phyloP scores from a whole-genome alignment of 208 protist species.

The Kentomonas sorsogonicus region DNA sequence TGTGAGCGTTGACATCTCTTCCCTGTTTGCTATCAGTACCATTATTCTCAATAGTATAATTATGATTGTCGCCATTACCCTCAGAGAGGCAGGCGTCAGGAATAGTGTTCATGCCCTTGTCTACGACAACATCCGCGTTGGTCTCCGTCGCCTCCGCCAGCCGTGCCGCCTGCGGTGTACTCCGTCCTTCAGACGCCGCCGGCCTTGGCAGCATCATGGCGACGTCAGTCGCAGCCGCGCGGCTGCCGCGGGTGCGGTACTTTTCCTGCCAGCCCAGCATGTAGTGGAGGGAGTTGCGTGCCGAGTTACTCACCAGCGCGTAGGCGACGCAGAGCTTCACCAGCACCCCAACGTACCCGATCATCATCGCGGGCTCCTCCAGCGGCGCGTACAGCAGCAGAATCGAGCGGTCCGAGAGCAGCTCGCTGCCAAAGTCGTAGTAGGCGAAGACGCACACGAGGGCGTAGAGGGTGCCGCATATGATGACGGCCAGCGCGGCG shows the following conservation, averaged over 20 bases:
- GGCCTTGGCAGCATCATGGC: too few species aligned
- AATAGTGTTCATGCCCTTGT: too few species aligned
- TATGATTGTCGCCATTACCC: too few species aligned
- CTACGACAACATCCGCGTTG: too few species aligned
- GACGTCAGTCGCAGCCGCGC: too few species aligned
- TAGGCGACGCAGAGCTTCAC: conserved; percentile 53
- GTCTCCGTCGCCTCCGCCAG: too few species aligned
- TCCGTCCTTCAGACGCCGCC: too few species aligned
- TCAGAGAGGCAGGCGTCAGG: too few species aligned
- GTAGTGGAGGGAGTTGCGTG: conserved; percentile 31
- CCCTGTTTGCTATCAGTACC: too few species aligned
- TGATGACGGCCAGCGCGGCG: conserved; percentile 29
- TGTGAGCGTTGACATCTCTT: too few species aligned
- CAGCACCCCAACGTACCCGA: conserved; percentile 36
- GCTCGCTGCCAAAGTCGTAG: conserved; percentile 37
- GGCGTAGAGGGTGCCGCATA: conserved; percentile 45
- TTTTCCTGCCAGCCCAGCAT: conserved; percentile 14
- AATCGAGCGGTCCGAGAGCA: conserved; percentile 24
- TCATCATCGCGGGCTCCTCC: conserved; percentile 25
- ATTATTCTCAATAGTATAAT: too few species aligned
- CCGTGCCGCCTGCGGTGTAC: too few species aligned
- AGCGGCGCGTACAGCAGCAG: conserved; percentile 43
- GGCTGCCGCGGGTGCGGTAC: conserved; percentile 10
- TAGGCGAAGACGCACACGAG: conserved; percentile 43
- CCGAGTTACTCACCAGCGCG: conserved; percentile 19